Base-by-base conservation (phyloP, 1,284 basidiomycete species). In the Heliocybe sulcata region DNA sequence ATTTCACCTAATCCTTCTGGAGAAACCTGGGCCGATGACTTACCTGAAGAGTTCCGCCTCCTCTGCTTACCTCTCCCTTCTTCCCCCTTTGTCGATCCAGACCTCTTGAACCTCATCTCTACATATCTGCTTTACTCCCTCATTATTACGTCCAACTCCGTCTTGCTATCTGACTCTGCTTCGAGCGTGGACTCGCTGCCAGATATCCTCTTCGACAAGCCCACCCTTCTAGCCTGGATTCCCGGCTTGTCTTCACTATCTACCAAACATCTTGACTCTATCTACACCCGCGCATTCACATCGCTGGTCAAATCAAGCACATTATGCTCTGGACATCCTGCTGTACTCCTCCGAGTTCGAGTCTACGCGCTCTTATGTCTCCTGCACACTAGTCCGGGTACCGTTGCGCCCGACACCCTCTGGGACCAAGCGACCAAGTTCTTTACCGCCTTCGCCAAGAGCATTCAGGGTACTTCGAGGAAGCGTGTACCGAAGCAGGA, bases 401-500 rank as follows among this genome's bases (percentile, higher is more conserved):
- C 68, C 2, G 57, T 73, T 29, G 56, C 63, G 20, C 61, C 73
- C 2, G 69, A 71, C 42, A 77, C 72, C 0, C 83, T 87, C 61
- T 89, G 86, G 87, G 79, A 82, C 45, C 86, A 89, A 62, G 72
- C 74, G 0, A 69, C 75, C n/a, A 81, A 79, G 58, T 77, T 80
- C 54, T 72, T 72, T n/a, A 67, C 67, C 4, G 64, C 72, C 12
- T 78, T 75, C 54, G 70, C 78, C 49, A 77, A 74, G 57, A 58
- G 68, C 2, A 59, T 63, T 9, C 57, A 57, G 10, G 57, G 62
- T n/a, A 56, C 56, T 49, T 58, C 4, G 53, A 52, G 26, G 27
- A 57, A 26, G 55, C 23, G 22, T 45, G 25, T 57, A 2, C 16
- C 12, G 12, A 45, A 48, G 25, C 58, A 66, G 0, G 53, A 42